Evolutionary conservation across 1,139 yeast genomes (phyloP).

Genomic region (Yamadazyma diddensiae): DNA sequence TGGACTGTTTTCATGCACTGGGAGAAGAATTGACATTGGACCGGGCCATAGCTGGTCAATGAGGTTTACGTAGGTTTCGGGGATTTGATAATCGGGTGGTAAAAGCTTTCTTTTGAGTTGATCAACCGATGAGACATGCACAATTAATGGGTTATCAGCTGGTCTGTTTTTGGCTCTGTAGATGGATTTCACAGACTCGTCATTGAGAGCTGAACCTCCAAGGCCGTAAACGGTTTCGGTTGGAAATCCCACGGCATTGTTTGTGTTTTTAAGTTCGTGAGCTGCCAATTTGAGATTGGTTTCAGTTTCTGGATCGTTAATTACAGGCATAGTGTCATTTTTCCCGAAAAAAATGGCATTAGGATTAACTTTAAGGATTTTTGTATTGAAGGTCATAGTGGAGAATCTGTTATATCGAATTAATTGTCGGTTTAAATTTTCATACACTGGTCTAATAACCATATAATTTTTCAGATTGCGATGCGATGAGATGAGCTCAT

Average conservation of each 20-base stretch:
- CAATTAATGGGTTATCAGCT: conserved; percentile 89
- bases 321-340: conserved; percentile 29
- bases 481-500: conserved; percentile 2
- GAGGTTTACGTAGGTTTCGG: conserved; percentile 60
- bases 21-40: conserved; percentile 83
- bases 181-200: conserved; percentile 70
- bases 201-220: conserved; percentile 81
- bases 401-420: background rate
- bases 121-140: conserved; percentile 76
- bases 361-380: conserved; percentile 30
- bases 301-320: conserved; percentile 52
- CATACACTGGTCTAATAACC: conserved; percentile 1
- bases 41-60: conserved; percentile 89
- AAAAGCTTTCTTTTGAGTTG: conserved; percentile 63
- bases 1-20: conserved; percentile 50
- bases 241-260: conserved; percentile 82
- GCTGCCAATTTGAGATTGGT: conserved; percentile 58
- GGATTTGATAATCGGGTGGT: conserved; percentile 51
- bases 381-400: conserved; percentile 16
- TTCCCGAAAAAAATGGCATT: conserved; percentile 25
- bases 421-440: background rate
- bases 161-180: conserved; percentile 91
- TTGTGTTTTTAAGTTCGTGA: conserved; percentile 43
- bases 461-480: conserved; percentile 5
- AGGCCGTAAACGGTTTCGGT: conserved; percentile 97